Base-by-base conservation (phyloP, 2,329 filamentous ascomycete species). In the Beauveria pseudobassiana region DNA sequence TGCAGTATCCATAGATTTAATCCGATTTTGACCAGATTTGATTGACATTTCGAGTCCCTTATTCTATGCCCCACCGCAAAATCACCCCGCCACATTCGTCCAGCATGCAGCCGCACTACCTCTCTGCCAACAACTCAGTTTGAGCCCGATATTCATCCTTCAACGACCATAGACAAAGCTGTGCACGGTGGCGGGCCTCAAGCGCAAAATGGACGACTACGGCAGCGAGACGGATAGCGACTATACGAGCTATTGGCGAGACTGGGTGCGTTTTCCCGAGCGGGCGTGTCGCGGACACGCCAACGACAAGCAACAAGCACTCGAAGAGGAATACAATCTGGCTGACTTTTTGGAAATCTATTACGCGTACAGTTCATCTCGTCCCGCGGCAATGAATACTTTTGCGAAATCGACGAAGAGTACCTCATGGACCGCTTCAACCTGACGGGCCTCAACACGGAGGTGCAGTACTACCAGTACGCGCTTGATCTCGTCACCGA, bases 381-480 rank as follows among this genome's bases (percentile, higher is more conserved):
- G 5, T 96, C 93, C 6, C 86, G 95, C 61, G 95, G 95, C 67
- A 98, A 99, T 77, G 95, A 99, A 75, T 99, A 99, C 78, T 99
- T 98, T 72, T 99, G 95, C 84, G 95, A 99, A 74, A 98, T 99
- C 70, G 95, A 99, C 76, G 95, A 99, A 75, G 95, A 99, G 71
- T 99, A 99, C 76, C 83, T 99, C 52, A 98, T 93, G 57, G 95
- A 99, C 75, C 88, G 95, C 56, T 99, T 99, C 84, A 99, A 99
- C 77, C 81, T 99, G 64, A 99, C 95, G 0, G 95, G 95, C 43
- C 84, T 99, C 56, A 97, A 98, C 77, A 93, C 91, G 42, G 95
- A 99, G 74, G 95, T 99, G 16, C 91, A 96, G 72, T 97, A 98
- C 80, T 99, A 99, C 72, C 95, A 99, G 76, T 97, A 99, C 84